Evolutionary conservation across 2,329 filamentous ascomycete species (phyloP).

Genomic region (Cercospora sp.): DNA sequence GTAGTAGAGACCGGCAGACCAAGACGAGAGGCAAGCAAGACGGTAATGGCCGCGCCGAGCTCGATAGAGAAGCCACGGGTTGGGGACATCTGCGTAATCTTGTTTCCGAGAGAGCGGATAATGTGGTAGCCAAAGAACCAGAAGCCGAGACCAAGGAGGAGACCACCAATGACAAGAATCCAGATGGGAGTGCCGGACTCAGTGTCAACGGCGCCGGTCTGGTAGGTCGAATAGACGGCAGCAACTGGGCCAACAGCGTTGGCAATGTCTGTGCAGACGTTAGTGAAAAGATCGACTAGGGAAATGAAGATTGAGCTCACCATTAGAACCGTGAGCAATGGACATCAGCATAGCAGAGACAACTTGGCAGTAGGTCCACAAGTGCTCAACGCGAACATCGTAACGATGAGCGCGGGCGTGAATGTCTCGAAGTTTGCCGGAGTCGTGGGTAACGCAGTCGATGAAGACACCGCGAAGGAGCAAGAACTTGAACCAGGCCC

Average conservation of each 20-base stretch:
- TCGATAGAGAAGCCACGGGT: slow-evolving; percentile 61
- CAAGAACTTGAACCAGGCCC: slow-evolving; percentile 26
- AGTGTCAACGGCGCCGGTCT: slow-evolving; percentile 46
- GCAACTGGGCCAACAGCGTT: slow-evolving; percentile 65
- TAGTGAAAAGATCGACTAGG: not conserved
- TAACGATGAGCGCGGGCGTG: slow-evolving; percentile 60
- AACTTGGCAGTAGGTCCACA: slow-evolving; percentile 66
- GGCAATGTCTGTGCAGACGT: slow-evolving; percentile 48
- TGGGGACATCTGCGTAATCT: slow-evolving; percentile 61
- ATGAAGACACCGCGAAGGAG: slow-evolving; percentile 29
- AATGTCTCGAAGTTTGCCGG: slow-evolving; percentile 23
- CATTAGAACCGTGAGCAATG: slow-evolving; percentile 67
- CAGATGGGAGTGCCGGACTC: slow-evolving; percentile 59
- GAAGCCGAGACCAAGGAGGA: slow-evolving; percentile 55
- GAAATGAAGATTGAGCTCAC: not conserved
- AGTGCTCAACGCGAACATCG: slow-evolving; percentile 62
- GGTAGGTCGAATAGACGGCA: slow-evolving; percentile 61
- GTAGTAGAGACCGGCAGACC: slow-evolving; percentile 64
- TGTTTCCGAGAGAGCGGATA: slow-evolving; percentile 62
- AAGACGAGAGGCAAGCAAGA: slow-evolving; percentile 63
- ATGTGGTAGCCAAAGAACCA: slow-evolving; percentile 65
- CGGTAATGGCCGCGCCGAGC: slow-evolving; percentile 61
- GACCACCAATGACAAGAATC: slow-evolving; percentile 59
- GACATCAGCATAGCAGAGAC: slow-evolving; percentile 69
- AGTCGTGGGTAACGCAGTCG: slow-evolving; percentile 33